Percentiles rank a stretch among this genome's conserved stretches.
Evolutionary conservation across 2,329 filamentous ascomycete species (phyloP).

Genomic region (Camillea tinctor): DNA sequence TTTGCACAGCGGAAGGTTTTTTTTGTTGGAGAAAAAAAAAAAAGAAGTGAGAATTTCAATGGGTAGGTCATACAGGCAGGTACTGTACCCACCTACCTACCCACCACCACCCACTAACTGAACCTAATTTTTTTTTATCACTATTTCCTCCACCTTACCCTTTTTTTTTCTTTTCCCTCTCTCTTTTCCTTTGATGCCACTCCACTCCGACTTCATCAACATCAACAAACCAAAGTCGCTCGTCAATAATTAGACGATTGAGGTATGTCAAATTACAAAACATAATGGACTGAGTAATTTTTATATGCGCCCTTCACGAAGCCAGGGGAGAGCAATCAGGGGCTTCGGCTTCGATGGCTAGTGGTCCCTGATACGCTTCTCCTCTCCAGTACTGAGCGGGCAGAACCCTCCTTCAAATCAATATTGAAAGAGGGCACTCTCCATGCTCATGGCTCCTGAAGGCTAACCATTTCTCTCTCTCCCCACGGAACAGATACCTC

Average conservation of each 20-base stretch:
- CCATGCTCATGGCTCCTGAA: conserved; percentile 61
- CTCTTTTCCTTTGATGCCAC: conserved; percentile 15
- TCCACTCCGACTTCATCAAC: conserved; percentile 21
- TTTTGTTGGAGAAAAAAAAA: too few species aligned
- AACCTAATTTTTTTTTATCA: conserved; percentile 17
- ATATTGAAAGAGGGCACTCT: conserved; percentile 62
- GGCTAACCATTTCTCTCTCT: conserved; percentile 53
- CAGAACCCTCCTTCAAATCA: conserved; percentile 63
- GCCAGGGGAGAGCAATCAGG: conserved; percentile 63
- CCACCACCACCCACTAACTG: background rate
- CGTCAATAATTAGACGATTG: conserved; percentile 25
- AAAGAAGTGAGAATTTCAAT: conserved; percentile 1
- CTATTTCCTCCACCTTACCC: conserved; percentile 29
- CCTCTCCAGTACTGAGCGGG: conserved; percentile 64
- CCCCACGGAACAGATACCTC: conserved; percentile 59
- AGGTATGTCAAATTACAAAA: conserved; percentile 44
- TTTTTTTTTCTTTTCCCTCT: conserved; percentile 14
- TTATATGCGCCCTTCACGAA: conserved; percentile 43
- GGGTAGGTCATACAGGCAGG: background rate
- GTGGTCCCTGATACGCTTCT: conserved; percentile 58
- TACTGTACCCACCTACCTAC: background rate
- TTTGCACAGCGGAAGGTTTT: background rate
- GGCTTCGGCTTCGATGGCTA: conserved; percentile 30
- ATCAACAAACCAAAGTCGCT: conserved; percentile 20
- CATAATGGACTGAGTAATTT: conserved; percentile 32